These are phyloP conservation scores for Athelia sp. DNA, from an alignment of 1,284 basidiomycete genomes.

Conservation along the genomic window DNA sequence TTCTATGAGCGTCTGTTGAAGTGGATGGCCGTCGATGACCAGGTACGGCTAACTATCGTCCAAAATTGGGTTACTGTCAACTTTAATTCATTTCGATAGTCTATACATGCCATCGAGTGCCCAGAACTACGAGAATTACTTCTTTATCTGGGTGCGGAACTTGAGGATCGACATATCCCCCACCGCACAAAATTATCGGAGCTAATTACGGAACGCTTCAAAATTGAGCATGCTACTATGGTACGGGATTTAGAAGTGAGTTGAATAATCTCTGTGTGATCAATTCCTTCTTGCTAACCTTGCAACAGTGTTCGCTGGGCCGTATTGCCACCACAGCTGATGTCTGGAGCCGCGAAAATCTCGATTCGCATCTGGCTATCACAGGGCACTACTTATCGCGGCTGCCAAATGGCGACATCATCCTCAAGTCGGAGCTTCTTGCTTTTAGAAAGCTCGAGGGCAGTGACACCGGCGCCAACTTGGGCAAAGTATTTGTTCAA, in stretches of 20 bases:
- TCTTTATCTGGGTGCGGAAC: constrained; percentile 17
- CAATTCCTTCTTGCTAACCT: not conserved
- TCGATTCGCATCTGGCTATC: constrained; percentile 11
- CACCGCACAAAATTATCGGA: constrained; percentile 18
- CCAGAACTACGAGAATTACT: constrained; percentile 24
- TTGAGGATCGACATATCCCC: constrained; percentile 16
- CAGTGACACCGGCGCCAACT: constrained; percentile 11
- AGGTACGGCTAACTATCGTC: constrained; percentile 12
- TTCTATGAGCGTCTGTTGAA: constrained; percentile 13
- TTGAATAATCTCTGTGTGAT: not conserved
- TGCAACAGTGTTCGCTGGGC: constrained; percentile 10
- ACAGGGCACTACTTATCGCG: constrained; percentile 12
- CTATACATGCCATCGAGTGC: constrained; percentile 22
- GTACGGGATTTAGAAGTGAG: constrained; percentile 10
- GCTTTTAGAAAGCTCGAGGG: constrained; percentile 11
- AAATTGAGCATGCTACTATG: constrained; percentile 13
- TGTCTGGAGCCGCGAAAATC: constrained; percentile 10
- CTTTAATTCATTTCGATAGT: constrained; percentile 11
- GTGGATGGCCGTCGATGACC: constrained; percentile 23
- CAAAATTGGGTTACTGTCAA: not conserved
- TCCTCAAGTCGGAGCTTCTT: constrained; percentile 6
- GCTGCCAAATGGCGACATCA: constrained; percentile 2
- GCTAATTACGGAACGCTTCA: constrained; percentile 15
- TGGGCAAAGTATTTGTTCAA: constrained; percentile 8
- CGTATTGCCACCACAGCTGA: constrained; percentile 15